These are phyloP conservation scores for Boletellus ananiceps DNA, from an alignment of 768 basidiomycete genomes.

Conservation along the genomic window DNA sequence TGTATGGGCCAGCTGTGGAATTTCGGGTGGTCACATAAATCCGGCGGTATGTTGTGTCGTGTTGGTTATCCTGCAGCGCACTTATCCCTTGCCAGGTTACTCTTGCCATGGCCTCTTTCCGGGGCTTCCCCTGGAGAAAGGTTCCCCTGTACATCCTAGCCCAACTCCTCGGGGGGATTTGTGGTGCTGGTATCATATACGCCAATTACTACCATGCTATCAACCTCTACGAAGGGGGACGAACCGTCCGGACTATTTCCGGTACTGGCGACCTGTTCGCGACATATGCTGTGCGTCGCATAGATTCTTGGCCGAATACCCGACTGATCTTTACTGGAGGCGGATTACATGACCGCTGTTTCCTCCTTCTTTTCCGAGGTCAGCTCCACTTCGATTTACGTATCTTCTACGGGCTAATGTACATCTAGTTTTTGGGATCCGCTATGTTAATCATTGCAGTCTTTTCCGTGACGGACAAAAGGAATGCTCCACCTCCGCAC, in stretches of 20 bases:
- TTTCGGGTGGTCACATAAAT: conserved; percentile 75
- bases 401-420: background rate
- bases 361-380: conserved; percentile 47
- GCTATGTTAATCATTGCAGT: conserved; percentile 52
- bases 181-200: conserved; percentile 55
- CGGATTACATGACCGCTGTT: conserved; percentile 39
- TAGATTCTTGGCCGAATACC: background rate
- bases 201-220: conserved; percentile 67
- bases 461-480: conserved; percentile 49
- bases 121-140: conserved; percentile 77
- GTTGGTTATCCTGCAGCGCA: background rate
- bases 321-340: conserved; percentile 25
- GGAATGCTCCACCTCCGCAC: conserved; percentile 43
- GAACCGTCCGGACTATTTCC: conserved; percentile 48
- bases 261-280: conserved; percentile 56
- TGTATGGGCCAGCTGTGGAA: conserved; percentile 60
- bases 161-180: conserved; percentile 57
- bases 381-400: background rate
- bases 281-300: conserved; percentile 51
- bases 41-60: conserved; percentile 47
- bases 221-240: conserved; percentile 56
- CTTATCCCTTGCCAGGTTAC: conserved; percentile 50
- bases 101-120: conserved; percentile 59
- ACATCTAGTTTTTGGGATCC: conserved; percentile 48
- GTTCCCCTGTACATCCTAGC: conserved; percentile 66